Percentiles rank a stretch among this genome's conserved stretches.
phyloP scores from a whole-genome alignment of 1,139 yeast species.

The Suhomyces anneliseae region DNA sequence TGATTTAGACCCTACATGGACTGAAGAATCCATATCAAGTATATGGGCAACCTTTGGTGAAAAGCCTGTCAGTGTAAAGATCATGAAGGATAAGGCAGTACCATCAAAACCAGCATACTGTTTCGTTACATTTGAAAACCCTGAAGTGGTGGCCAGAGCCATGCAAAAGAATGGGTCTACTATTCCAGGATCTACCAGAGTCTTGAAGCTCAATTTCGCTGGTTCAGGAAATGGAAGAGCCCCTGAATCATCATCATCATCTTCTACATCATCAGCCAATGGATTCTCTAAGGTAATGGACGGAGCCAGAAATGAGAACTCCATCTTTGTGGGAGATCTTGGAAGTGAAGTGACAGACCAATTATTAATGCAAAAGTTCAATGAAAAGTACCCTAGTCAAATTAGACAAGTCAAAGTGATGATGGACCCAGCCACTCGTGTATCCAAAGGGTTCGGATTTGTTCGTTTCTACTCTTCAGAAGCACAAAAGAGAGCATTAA shows the following conservation, averaged over 20 bases:
- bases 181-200: conserved; percentile 58
- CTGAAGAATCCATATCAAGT: conserved; percentile 63
- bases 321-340: conserved; percentile 86
- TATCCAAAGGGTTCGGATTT: conserved; percentile 88
- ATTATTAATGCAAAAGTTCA: conserved; percentile 66
- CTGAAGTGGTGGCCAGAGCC: conserved; percentile 71
- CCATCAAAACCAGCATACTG: conserved; percentile 63
- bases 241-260: no score
- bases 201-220: conserved; percentile 84
- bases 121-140: conserved; percentile 75
- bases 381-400: conserved; percentile 62
- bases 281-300: conserved; percentile 2
- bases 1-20: conserved; percentile 84
- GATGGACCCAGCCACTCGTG: conserved; percentile 74
- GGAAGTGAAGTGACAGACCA: conserved; percentile 76
- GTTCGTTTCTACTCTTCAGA: conserved; percentile 74
- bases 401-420: conserved; percentile 85
- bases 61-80: conserved; percentile 36
- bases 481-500: conserved; percentile 73
- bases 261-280: neutral
- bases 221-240: conserved; percentile 26
- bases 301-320: conserved; percentile 45
- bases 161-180: conserved; percentile 65
- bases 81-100: conserved; percentile 41
- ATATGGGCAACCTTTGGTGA: conserved; percentile 59